Conservation (phyloP, 2,329 filamentous ascomycete genomes). For the Paecilomyces fulvus region DNA sequence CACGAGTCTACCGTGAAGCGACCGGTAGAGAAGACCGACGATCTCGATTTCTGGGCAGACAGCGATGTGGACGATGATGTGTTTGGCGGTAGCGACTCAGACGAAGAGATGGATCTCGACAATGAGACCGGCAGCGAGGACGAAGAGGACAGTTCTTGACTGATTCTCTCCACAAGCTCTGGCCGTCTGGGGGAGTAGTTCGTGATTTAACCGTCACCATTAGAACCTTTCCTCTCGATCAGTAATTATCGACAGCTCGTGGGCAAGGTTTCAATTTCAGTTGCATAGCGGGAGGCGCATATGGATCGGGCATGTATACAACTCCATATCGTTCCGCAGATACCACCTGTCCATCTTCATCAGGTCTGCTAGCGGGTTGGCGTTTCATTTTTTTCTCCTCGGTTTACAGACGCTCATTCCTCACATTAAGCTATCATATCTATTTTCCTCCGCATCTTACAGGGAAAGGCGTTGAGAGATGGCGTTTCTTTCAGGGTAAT, state of each 20-base stretch:
- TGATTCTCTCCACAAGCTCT: background rate
- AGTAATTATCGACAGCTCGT: background rate
- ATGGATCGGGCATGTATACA: background rate
- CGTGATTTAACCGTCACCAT: background rate
- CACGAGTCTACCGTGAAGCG: conserved; percentile 54
- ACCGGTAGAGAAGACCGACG: conserved; percentile 58
- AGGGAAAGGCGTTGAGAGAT: background rate
- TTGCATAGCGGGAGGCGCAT: background rate
- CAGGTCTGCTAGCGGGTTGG: background rate
- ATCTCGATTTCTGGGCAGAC: conserved; percentile 70
- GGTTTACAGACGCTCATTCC: background rate
- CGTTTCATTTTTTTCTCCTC: background rate
- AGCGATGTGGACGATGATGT: conserved; percentile 64
- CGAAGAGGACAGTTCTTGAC: conserved; percentile 24
- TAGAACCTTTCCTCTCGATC: background rate
- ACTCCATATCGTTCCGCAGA: background rate
- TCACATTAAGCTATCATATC: background rate
- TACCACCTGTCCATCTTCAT: background rate
- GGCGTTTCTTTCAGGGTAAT: background rate
- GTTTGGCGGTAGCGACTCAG: conserved; percentile 64
- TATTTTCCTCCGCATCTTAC: background rate
- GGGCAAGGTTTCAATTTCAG: background rate
- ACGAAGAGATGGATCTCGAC: conserved; percentile 38
- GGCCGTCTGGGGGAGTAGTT: background rate
- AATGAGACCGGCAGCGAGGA: conserved; percentile 51